A percentile compares a stretch with the other conserved stretches of the same genome.
Evolutionary conservation across 2,329 filamentous ascomycete genomes (phyloP).

Genomic region (Phialocephala subalpina): DNA sequence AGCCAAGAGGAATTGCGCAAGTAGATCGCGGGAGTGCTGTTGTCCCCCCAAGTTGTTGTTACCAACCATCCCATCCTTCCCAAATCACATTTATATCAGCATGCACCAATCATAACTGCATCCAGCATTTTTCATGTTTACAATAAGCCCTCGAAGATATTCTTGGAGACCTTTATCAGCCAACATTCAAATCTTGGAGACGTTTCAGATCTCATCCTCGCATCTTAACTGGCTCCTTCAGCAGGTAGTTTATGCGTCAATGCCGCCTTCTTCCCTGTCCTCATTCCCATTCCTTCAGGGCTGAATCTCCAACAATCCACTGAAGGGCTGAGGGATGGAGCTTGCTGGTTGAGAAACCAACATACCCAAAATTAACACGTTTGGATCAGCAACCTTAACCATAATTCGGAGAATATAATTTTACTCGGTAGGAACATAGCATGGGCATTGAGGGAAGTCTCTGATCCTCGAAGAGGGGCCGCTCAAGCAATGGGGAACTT

Average conservation of each 20-base stretch:
- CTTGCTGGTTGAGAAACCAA: not conserved
- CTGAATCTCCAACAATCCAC: conserved; percentile 6
- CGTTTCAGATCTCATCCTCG: not conserved
- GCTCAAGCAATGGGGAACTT: not conserved
- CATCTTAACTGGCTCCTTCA: not conserved
- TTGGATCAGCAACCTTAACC: conserved; percentile 4
- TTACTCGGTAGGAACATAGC: not conserved
- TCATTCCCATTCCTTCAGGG: not conserved
- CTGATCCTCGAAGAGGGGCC: not conserved
- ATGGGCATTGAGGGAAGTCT: not conserved
- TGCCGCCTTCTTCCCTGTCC: conserved; percentile 5
- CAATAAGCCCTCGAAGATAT: not conserved
- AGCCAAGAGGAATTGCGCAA: no score
- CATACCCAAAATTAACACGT: conserved; percentile 1
- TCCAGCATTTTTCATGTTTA: not conserved
- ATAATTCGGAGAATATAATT: not conserved
- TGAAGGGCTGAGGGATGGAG: not conserved
- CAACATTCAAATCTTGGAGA: not conserved
- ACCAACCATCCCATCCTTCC: not conserved
- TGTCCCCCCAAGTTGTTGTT: not conserved
- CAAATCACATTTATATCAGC: not conserved
- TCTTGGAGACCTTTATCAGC: not conserved
- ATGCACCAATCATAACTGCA: not conserved
- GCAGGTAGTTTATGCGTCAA: not conserved
- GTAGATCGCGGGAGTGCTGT: no score